Base-by-base conservation (phyloP, 2,329 filamentous ascomycete species). In the Fusarium napiforme region DNA sequence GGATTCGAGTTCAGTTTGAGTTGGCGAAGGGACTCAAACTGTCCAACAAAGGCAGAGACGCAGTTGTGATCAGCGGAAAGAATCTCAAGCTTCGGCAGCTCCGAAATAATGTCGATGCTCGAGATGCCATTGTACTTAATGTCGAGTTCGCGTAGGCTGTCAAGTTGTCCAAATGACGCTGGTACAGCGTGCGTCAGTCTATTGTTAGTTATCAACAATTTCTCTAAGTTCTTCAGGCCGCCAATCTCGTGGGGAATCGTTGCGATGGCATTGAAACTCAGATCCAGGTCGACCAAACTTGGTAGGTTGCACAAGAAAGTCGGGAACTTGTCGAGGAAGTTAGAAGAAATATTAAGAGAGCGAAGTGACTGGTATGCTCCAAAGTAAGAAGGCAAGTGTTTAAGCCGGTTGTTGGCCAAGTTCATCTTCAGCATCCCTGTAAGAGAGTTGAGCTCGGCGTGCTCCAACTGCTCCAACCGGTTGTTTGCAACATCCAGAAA, bases 401-500 rank as follows among this genome's bases (percentile, higher is more conserved):
- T 93, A 26, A 99, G 85, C 67, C 93, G 92, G 81, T 99, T 99
- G 83, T 98, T 99, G 71, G 96, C 94, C 74, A 99, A 85, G 78
- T 96, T 97, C 77, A 99, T 88, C 81, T 96, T 97, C 65, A 97
- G 88, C 42, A 99, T 85, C 28, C 92, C 92, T 26, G 88, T 88
- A 19, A 98, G 84, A 60, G 89, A 90, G 73, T 94, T 88, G 43
- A 99, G 87, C 64, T 96, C 92, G 8, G 94, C 94, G 76, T 96
- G 91, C 60, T 97, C 94, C 45, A 99, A 85, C 73, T 96, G 90
- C 78, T 98, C 95, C 28, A 99, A 83, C 65, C 93, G 89, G 79
- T 99, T 99, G 82, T 98, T 98, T 5, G 96, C 98, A 8, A 98
- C 92, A 80, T 99, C 96, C 69, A 99, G 87, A 78, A 94, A 95